A percentile compares a stretch with the other conserved stretches of the same genome.
Evolutionary conservation across 2,329 filamentous ascomycete species (phyloP).

Genomic region (Epichloe bromicola): DNA sequence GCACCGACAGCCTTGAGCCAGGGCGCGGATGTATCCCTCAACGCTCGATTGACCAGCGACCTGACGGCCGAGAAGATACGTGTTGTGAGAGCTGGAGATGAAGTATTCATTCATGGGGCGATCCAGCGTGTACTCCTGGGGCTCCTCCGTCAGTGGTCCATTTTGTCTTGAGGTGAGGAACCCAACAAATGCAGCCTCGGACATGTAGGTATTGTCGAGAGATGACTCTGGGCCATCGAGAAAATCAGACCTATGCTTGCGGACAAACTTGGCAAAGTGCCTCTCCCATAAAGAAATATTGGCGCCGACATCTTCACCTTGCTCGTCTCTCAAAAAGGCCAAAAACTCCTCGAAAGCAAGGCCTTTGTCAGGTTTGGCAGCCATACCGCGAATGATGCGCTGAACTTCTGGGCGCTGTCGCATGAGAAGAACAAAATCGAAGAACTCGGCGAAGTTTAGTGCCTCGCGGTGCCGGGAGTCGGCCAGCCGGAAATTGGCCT

Average conservation of each 20-base stretch:
- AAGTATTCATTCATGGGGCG: constrained; percentile 92
- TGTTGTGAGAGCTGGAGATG: constrained; percentile 97
- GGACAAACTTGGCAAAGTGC: constrained; percentile 57
- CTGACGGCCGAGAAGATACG: constrained; percentile 85
- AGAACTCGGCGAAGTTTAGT: constrained; percentile 70
- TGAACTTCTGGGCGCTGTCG: constrained; percentile 75
- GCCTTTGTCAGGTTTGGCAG: constrained; percentile 44
- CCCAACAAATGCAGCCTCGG: constrained; percentile 61
- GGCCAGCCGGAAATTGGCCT: constrained; percentile 59
- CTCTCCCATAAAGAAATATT: constrained; percentile 55
- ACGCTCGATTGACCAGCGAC: constrained; percentile 83
- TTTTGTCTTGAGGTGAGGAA: constrained; percentile 68
- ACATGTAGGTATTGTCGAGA: constrained; percentile 47
- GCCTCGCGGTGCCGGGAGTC: constrained; percentile 51
- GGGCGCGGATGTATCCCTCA: constrained; percentile 83
- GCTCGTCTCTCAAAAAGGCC: constrained; percentile 57
- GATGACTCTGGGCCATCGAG: constrained; percentile 28
- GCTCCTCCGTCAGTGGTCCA: constrained; percentile 47
- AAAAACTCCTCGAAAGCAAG: constrained; percentile 65
- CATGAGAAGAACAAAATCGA: constrained; percentile 68
- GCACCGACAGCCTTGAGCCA: constrained; percentile 83
- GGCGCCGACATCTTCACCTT: constrained; percentile 61
- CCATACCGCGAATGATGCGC: constrained; percentile 53
- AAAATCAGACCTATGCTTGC: constrained; percentile 40
- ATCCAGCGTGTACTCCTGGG: constrained; percentile 54